Evolutionary conservation across 352 stramenopile species (phyloP), one percentile per base, ranked within the genome.

Genomic region (Phytophthora sojae): DNA sequence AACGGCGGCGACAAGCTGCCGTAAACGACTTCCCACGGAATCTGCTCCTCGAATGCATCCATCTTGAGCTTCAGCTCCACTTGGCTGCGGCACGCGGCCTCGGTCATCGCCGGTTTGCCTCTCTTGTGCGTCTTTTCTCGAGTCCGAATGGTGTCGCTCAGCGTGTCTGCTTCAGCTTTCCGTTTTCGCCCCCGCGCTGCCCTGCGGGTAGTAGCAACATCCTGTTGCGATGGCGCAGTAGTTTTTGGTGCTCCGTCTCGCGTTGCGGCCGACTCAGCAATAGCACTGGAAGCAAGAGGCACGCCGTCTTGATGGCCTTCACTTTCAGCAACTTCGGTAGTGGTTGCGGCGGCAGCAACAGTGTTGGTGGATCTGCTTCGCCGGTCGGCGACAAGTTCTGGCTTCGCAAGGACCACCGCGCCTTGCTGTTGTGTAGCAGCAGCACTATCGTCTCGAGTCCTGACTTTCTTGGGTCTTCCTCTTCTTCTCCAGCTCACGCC

Each of bases 1-100:
- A 89, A 89, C 3, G 80, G 81, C 9, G 79, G 14, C n/a, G 75
- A 62, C 21, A 85, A 47, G 6, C 77, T 69, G 55, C 21, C 15
- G 54, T 72, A 89, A 1, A 81, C 61, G 7, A 29, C 56, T 7
- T 67, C 50, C 83, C 81, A 91, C 9, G 83, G 83, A 58, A 60
- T 49, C 23, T 67, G 17, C 6, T 56, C 66, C 54, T 86, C 78
- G 29, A 78, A 63, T n/a, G 11, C 0, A 30, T 57, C 25, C 64
- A 86, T 62, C 17, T 60, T 74, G 14, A 21, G 21, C 39, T 29
- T 56, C n/a, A 79, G 54, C 2, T 71, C 49, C 54, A 65, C 3
- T 51, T 79, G 67, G 23, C 54, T 69, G n/a, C 26, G 62, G 49
- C 32, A 47, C 59, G 53, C 69, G 19, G 61, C 62, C 5, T 73